A percentile compares a stretch with the other conserved stretches of the same genome.
These are phyloP conservation scores for Penium margaritaceum DNA, from an alignment of 139 green algal genomes.

Conservation along the genomic window DNA sequence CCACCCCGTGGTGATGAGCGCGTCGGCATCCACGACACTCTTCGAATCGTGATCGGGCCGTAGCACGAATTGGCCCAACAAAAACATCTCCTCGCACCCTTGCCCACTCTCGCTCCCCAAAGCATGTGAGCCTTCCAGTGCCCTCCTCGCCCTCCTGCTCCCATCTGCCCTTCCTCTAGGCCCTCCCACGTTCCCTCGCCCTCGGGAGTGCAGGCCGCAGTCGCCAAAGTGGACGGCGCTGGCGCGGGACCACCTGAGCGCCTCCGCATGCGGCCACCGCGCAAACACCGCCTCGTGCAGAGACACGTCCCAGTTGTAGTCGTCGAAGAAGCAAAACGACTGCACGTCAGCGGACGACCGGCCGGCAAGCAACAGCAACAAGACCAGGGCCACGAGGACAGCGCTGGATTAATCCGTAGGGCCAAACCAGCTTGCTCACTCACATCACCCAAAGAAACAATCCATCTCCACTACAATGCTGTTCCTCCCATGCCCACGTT, in stretches of 20 bases:
- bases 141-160: neutral
- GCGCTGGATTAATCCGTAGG: no score
- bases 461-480: no score
- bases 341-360: neutral
- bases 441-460: no score
- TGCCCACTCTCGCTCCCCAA: neutral
- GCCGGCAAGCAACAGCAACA: no score
- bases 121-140: neutral
- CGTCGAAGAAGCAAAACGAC: conserved; percentile 34
- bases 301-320: conserved; percentile 46
- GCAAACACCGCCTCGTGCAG: neutral
- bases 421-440: no score
- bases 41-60: neutral
- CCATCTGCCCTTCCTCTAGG: neutral
- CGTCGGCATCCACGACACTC: neutral
- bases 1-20: no score
- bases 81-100: no score
- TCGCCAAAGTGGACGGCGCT: conserved; percentile 26
- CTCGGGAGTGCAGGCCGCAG: conserved; percentile 30
- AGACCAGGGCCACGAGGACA: neutral
- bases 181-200: neutral
- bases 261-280: neutral
- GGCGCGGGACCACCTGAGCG: conserved; percentile 5
- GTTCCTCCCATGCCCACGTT: no score
- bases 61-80: no score